Evolutionary conservation across 345 rosid species (phyloP), one percentile per base, ranked within the genome.

Genomic region (Populus simonii): DNA sequence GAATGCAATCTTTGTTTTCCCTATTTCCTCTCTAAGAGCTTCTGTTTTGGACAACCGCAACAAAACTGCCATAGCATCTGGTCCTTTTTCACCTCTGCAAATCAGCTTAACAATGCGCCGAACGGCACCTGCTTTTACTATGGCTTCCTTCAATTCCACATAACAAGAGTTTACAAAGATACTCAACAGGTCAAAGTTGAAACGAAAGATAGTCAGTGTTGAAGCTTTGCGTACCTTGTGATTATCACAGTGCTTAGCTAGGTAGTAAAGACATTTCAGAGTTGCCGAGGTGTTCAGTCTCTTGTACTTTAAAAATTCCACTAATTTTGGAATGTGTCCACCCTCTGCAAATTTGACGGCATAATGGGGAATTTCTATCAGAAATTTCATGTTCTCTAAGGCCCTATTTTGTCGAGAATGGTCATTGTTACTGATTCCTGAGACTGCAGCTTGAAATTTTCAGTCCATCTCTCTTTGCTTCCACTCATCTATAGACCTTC

Each of bases 401-500:
- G 47, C 25, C 25, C 25, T 25, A 25, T 25, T 25, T 25, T 25
- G 25, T 25, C 25, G 25, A 25, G 25, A 25, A 25, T 1, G 25
- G 25, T 85, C 88, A 59, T 81, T 39, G 6, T 85, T 83, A 47
- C 65, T 81, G 74, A 88, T 76, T 47, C 79, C 86, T 29, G 62
- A 22, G 51, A 79, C 55, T 20, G 88, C 89, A 13, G 65, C 82
- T 78, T 86, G 83, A 75, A 86, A 86, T 76, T 62, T 85, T 35
- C 65, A 75, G 51, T 88, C 84, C 87, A 66, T 79, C 31, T 88
- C 87, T 68, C 83, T 83, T 68, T 75, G 81, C 74, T 74, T 82
- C 89, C 88, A 83, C 73, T 85, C 91, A 51, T 83, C 77, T 43
- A 88, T 82, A 20, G 87, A 83, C 67, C 83, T 78, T 45, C 89